phyloP scores from a whole-genome alignment of 805 yeast genomes.

The Candida sonorensis region DNA sequence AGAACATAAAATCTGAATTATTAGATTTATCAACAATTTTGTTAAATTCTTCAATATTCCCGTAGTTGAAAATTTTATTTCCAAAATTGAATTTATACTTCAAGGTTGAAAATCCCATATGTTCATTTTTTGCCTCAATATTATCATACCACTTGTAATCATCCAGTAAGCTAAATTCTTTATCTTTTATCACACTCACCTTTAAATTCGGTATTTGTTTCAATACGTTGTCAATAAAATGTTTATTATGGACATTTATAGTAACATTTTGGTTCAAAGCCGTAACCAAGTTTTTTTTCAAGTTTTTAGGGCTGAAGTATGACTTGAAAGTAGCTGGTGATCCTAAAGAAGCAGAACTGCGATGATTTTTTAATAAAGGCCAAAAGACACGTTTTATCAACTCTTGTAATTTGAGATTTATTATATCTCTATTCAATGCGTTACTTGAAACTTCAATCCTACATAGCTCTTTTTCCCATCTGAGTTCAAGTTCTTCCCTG shows the following conservation, averaged over 20 bases:
- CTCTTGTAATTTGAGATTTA: slow-evolving; percentile 10
- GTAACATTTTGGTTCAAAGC: slow-evolving; percentile 2
- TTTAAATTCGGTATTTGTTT: slow-evolving; percentile 8
- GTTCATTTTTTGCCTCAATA: slow-evolving; percentile 1
- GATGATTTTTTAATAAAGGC: slow-evolving; percentile 13
- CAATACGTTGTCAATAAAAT: slow-evolving; percentile 9
- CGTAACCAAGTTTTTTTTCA: neutral
- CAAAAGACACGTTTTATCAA: slow-evolving; percentile 15
- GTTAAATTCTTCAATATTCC: slow-evolving; percentile 12
- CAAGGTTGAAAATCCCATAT: slow-evolving; percentile 2
- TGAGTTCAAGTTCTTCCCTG: neutral
- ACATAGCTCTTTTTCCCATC: slow-evolving; percentile 16
- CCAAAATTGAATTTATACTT: slow-evolving; percentile 16
- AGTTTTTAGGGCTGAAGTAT: slow-evolving; percentile 3
- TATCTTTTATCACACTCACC: slow-evolving; percentile 16
- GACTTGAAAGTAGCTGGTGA: neutral
- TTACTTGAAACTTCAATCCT: slow-evolving; percentile 2
- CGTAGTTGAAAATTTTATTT: slow-evolving; percentile 12
- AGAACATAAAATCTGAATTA: slow-evolving; percentile 12
- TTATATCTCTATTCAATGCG: slow-evolving; percentile 1
- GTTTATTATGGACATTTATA: slow-evolving; percentile 5
- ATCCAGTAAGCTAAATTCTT: slow-evolving; percentile 13
- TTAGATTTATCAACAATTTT: slow-evolving; percentile 3
- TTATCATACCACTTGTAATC: slow-evolving; percentile 1
- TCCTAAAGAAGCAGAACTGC: no score